Conservation (phyloP, 2,329 filamentous ascomycete species). For the Cladophialophora psammophila region DNA sequence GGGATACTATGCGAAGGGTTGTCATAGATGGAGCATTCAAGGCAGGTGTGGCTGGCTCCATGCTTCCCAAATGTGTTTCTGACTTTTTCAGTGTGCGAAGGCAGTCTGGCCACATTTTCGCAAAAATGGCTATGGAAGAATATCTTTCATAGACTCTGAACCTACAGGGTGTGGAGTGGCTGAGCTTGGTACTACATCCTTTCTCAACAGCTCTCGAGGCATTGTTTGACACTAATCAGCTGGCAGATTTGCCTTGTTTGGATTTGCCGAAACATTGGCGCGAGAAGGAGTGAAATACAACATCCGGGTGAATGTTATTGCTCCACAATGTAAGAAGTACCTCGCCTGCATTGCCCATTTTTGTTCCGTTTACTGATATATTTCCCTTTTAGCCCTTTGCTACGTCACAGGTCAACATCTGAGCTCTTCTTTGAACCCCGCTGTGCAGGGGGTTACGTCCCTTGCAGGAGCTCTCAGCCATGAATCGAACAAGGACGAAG, state of each 20-base stretch:
- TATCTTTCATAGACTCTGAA: conserved; percentile 10
- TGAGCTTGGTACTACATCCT: not conserved
- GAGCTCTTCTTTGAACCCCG: conserved; percentile 47
- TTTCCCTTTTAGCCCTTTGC: conserved; percentile 86
- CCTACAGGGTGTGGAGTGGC: not conserved
- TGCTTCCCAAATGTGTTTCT: not conserved
- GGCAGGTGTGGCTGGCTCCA: conserved; percentile 1
- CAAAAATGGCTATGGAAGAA: conserved; percentile 12
- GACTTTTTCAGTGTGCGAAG: conserved; percentile 11
- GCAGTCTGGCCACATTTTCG: conserved; percentile 24
- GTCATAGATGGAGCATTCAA: conserved; percentile 17
- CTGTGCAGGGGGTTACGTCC: conserved; percentile 54
- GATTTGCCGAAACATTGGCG: conserved; percentile 94
- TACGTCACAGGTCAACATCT: not conserved
- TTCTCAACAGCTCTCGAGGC: not conserved
- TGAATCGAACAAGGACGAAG: conserved; percentile 83
- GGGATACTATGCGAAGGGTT: conserved; percentile 1
- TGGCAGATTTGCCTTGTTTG: conserved; percentile 66
- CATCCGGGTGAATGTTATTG: conserved; percentile 91
- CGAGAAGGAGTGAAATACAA: conserved; percentile 98
- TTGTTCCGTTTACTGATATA: conserved; percentile 60
- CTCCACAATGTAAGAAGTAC: conserved; percentile 84
- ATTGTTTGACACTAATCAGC: not conserved
- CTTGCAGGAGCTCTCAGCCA: conserved; percentile 87
- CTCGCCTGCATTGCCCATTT: conserved; percentile 72